A percentile compares a stretch with the other conserved stretches of the same genome.
phyloP scores from a whole-genome alignment of 177 flowering plant genomes.

The Tripterygium wilfordii region DNA sequence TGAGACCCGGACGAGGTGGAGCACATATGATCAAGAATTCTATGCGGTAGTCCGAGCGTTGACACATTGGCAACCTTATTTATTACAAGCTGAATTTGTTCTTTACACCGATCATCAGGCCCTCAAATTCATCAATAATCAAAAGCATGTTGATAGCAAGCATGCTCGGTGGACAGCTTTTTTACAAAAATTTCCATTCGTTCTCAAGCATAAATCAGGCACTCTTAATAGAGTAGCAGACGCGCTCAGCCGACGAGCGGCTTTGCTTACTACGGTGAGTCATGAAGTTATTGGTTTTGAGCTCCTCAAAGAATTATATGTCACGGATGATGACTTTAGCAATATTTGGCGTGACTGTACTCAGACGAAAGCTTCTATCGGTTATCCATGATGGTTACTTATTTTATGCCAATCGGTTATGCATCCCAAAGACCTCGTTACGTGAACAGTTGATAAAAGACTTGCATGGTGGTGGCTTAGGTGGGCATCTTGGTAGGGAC shows the following conservation, averaged over 20 bases:
- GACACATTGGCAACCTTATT: too few species aligned
- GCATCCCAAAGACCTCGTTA: too few species aligned
- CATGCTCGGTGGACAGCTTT: constrained; percentile 3
- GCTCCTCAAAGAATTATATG: not conserved
- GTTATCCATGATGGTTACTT: too few species aligned
- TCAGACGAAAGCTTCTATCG: not conserved
- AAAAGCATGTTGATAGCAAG: not conserved
- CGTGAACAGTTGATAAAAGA: too few species aligned
- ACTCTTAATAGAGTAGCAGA: not conserved
- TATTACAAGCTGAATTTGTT: constrained; percentile 2
- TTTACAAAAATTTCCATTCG: too few species aligned
- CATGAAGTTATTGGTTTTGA: constrained; percentile 1
- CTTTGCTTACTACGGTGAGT: not conserved
- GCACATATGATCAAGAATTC: constrained; percentile 2
- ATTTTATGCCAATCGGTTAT: too few species aligned
- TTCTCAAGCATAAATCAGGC: constrained; percentile 5
- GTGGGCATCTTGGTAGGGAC: too few species aligned
- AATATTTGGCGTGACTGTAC: not conserved
- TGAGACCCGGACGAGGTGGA: not conserved
- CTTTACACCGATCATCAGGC: constrained; percentile 1
- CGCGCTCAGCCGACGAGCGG: not conserved
- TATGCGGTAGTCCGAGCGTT: not conserved
- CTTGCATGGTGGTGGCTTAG: too few species aligned
- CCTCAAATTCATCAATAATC: not conserved
- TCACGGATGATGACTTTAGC: not conserved